Evolutionary conservation across 176 grass and related monocot species (phyloP), one percentile per base, ranked within the genome.

Genomic region (Leersia perrieri): DNA sequence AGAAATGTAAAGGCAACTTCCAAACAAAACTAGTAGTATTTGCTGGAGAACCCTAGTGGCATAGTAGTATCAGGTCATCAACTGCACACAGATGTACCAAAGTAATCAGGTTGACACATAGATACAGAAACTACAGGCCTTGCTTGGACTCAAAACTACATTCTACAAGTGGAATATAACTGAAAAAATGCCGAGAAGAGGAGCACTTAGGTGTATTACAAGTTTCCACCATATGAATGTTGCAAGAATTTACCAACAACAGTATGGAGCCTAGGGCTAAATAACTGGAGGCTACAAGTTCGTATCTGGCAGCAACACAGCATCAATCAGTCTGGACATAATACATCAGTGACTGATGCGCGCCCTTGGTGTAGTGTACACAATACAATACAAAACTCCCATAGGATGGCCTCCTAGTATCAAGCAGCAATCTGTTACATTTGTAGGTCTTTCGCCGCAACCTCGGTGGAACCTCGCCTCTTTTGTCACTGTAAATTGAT

Each of bases 221-320:
- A 12, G 42, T 75, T 60, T 66, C 58, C 72, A 81, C 65, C 58
- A 44, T 82, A 27, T 1, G 49, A 58, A 75, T 44, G 60, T 78
- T 60, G 35, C 28, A 45, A 63, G n/a, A 63, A 41, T 68, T 63
- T 67, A 78, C 62, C 64, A 66, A 80, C 80, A 87, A 76, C 77
- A 69, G 58, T 70, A 84, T 76, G 25, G 7, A 20, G 55, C 76
- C 88, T 75, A 92, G 49, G 61, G 40, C 41, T 87, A 80, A 75
- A 72, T 62, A 85, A 92, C 90, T 72, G 76, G 80, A 88, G 81
- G 85, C 68, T 79, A 68, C 69, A 90, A 92, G 80, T 71, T 78
- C 71, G 87, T 89, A 85, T 87, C 51, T 89, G 64, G 81, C 62
- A 45, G 25, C 77, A 72, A 74, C 70, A 83, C 81, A 74, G 72